Evolutionary conservation across 2,329 filamentous ascomycete species (phyloP).

Genomic region (Penicillium sp.): DNA sequence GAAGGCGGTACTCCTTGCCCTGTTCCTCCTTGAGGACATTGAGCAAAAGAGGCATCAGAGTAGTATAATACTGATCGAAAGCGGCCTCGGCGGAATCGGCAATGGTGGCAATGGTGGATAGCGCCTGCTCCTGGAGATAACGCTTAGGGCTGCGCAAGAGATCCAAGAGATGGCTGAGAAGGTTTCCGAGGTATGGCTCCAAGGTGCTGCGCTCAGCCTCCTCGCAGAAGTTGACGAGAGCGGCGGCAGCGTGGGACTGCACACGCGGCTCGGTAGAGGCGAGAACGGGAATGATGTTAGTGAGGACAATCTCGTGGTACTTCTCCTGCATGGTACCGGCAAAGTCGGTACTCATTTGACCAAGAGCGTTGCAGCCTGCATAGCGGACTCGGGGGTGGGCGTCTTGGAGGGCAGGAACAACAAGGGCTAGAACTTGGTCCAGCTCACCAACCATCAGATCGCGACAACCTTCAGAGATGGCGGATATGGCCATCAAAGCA

Average conservation of each 20-base stretch:
- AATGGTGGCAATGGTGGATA: slow-evolving; percentile 97
- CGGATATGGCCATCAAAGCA: slow-evolving; percentile 96
- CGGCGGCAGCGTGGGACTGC: slow-evolving; percentile 95
- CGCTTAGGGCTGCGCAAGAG: slow-evolving; percentile 89
- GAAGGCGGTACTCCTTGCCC: slow-evolving; percentile 85
- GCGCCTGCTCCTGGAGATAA: slow-evolving; percentile 94
- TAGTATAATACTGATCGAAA: slow-evolving; percentile 93
- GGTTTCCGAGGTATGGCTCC: slow-evolving; percentile 87
- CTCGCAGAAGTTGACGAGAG: slow-evolving; percentile 97
- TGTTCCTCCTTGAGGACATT: slow-evolving; percentile 85
- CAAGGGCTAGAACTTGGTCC: slow-evolving; percentile 88
- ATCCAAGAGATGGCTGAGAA: slow-evolving; percentile 80
- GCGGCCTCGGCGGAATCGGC: slow-evolving; percentile 96
- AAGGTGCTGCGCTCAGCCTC: slow-evolving; percentile 90
- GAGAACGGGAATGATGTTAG: slow-evolving; percentile 88
- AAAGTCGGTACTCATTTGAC: slow-evolving; percentile 99
- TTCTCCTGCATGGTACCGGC: slow-evolving; percentile 97
- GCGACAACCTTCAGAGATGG: slow-evolving; percentile 94
- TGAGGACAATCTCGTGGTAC: slow-evolving; percentile 83
- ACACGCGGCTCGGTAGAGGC: slow-evolving; percentile 88
- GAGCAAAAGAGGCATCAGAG: slow-evolving; percentile 91
- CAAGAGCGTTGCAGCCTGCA: slow-evolving; percentile 97
- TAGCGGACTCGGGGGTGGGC: slow-evolving; percentile 91
- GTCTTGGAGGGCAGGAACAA: slow-evolving; percentile 88
- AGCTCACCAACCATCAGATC: slow-evolving; percentile 95